Evolutionary conservation across 345 rosid species (phyloP).

Genomic region (Crucihimalaya himalaica): DNA sequence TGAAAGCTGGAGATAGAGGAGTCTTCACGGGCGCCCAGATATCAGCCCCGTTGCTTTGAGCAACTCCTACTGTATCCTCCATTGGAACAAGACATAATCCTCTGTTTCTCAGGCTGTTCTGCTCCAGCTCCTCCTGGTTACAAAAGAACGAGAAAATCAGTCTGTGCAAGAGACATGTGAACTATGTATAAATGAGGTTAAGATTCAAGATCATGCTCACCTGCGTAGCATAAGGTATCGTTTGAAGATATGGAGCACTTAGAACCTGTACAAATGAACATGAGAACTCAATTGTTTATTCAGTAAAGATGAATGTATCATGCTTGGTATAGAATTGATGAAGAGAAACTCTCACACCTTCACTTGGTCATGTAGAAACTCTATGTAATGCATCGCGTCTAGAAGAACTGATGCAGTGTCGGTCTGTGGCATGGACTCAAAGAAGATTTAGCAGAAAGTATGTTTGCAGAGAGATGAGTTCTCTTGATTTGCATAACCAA

Average conservation of each 20-base stretch:
- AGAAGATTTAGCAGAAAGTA: conserved; percentile 16
- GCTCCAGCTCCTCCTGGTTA: conserved; percentile 52
- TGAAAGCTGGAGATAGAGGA: conserved; percentile 58
- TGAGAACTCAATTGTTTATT: neutral
- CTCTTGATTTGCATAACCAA: conserved; percentile 4
- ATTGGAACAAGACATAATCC: conserved; percentile 89
- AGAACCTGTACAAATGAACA: conserved; percentile 60
- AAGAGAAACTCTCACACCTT: conserved; percentile 58
- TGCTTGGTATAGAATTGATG: conserved; percentile 8
- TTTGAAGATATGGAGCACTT: conserved; percentile 93
- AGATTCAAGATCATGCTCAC: conserved; percentile 43
- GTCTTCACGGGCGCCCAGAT: conserved; percentile 95
- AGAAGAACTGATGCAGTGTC: conserved; percentile 96
- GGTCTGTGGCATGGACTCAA: conserved; percentile 51
- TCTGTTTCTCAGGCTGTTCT: conserved; percentile 63
- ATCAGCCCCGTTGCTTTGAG: conserved; percentile 92
- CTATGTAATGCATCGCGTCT: conserved; percentile 86
- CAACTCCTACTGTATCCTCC: conserved; percentile 71
- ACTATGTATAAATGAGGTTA: neutral
- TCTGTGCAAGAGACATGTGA: neutral
- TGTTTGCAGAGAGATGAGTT: neutral
- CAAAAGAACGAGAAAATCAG: conserved; percentile 3
- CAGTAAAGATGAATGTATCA: neutral
- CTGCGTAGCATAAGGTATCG: conserved; percentile 50
- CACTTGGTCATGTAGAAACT: conserved; percentile 94